Evolutionary conservation across 306 rosid species (phyloP), one percentile per base, ranked within the genome.

Genomic region (Vigna radiata): DNA sequence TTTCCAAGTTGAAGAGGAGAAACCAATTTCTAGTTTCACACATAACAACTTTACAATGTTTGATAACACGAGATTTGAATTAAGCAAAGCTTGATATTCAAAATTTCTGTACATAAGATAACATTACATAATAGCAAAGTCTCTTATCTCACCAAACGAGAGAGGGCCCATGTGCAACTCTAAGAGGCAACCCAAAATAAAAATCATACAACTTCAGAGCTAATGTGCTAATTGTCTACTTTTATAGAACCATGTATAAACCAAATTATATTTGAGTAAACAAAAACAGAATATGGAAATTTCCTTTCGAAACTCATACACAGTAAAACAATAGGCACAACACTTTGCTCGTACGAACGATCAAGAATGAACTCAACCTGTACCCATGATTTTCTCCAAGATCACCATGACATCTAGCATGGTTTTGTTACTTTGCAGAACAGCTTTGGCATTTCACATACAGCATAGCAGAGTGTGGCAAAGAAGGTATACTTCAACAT

Each of bases 401-500:
- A 82, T 75, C 53, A 49, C 48, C 41, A 3, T 48, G 49, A 14
- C 59, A 77, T 85, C 66, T 64, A 66, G 68, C 76, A 47, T 7
- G 83, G 27, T 77, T 59, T 77, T 46, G 41, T 64, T 68, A 72
- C 68, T 81, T 68, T 33, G 75, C 33, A 58, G 27, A 78, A 66
- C 37, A 1, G 67, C 61, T 56, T 33, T 43, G 79, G 70, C 79
- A 58, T 82, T 74, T 52, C 88, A 54, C 73, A 73, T 71, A 74
- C 39, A 72, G 86, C 74, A 16, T 66, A 68, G 13, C 68, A 72
- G 31, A 79, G 82, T 25, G 82, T 56, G 71, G 77, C 76, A 17
- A 69, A 48, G 44, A 60, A 70, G 86, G 81, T 47, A 68, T 41
- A 67, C 50, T 56, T 70, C 17, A 63, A 50, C 36, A 43, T 59